Conservation (phyloP, 1,284 basidiomycete genomes). For the Leccinum ponderosum region DNA sequence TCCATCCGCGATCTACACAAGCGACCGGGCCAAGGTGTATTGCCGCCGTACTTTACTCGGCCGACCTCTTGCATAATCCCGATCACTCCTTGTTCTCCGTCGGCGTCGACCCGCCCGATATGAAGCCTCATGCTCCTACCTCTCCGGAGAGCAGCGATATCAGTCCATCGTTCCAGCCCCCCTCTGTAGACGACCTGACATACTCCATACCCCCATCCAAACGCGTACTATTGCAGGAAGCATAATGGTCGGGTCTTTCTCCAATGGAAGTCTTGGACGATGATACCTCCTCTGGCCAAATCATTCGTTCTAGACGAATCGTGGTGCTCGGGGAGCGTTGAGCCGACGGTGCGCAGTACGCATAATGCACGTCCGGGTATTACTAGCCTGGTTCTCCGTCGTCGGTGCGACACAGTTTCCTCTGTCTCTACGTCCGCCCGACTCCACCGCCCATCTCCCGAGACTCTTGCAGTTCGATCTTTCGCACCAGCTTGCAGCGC, state of each 20-base stretch:
- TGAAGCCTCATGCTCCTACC: constrained; percentile 22
- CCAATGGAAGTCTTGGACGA: constrained; percentile 60
- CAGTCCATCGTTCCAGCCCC: constrained; percentile 26
- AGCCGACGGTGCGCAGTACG: not conserved
- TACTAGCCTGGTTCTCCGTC: not conserved
- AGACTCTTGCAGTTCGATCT: constrained; percentile 25
- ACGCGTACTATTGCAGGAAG: constrained; percentile 76
- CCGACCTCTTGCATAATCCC: constrained; percentile 64
- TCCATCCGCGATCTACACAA: constrained; percentile 40
- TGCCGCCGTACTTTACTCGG: constrained; percentile 57
- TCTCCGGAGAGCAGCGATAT: constrained; percentile 23
- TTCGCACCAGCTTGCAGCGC: constrained; percentile 16
- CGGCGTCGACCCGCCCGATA: constrained; percentile 42
- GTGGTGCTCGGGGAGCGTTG: not conserved
- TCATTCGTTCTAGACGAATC: constrained; percentile 42
- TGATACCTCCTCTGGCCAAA: constrained; percentile 57
- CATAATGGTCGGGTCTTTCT: constrained; percentile 80
- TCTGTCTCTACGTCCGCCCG: not conserved
- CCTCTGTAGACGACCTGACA: constrained; percentile 53
- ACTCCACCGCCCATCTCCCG: not conserved
- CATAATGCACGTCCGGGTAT: constrained; percentile 8
- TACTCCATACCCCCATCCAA: constrained; percentile 73
- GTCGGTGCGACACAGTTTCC: constrained; percentile 1
- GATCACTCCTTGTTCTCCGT: constrained; percentile 71
- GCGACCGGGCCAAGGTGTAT: constrained; percentile 66